Percentiles rank a stretch among this genome's conserved stretches.
Evolutionary conservation across 805 yeast species (phyloP).

Genomic region (Ogataea methanolica): DNA sequence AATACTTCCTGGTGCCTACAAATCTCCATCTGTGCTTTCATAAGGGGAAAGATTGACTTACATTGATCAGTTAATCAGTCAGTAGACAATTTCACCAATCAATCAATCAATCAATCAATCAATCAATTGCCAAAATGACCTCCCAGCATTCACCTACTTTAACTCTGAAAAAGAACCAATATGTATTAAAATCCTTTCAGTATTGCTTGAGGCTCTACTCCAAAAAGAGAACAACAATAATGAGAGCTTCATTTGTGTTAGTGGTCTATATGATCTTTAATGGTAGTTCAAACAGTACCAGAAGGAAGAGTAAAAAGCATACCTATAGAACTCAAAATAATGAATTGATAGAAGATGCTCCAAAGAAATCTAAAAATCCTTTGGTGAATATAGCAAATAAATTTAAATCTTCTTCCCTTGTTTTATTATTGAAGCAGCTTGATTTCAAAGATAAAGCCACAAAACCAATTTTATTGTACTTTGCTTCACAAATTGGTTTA

Average conservation of each 20-base stretch:
- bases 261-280: constrained; percentile 25
- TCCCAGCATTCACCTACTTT: not conserved
- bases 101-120: too few species aligned
- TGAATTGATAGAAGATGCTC: not conserved
- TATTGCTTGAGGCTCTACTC: constrained; percentile 16
- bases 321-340: not conserved
- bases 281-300: constrained; percentile 16
- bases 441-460: constrained; percentile 9
- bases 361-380: constrained; percentile 2
- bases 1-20: too few species aligned
- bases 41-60: too few species aligned
- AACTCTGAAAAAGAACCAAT: constrained; percentile 3
- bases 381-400: not conserved
- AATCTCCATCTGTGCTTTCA: too few species aligned
- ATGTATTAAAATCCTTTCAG: constrained; percentile 9
- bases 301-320: not conserved
- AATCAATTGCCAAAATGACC: not conserved
- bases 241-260: constrained; percentile 19
- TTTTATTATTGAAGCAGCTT: constrained; percentile 13
- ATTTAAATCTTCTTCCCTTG: constrained; percentile 15
- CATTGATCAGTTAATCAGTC: too few species aligned
- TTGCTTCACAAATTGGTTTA: constrained; percentile 52
- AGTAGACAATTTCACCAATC: too few species aligned
- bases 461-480: constrained; percentile 15
- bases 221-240: constrained; percentile 17